Conservation (phyloP, 75 land plant species). For the Isoetes taiwanensis region DNA sequence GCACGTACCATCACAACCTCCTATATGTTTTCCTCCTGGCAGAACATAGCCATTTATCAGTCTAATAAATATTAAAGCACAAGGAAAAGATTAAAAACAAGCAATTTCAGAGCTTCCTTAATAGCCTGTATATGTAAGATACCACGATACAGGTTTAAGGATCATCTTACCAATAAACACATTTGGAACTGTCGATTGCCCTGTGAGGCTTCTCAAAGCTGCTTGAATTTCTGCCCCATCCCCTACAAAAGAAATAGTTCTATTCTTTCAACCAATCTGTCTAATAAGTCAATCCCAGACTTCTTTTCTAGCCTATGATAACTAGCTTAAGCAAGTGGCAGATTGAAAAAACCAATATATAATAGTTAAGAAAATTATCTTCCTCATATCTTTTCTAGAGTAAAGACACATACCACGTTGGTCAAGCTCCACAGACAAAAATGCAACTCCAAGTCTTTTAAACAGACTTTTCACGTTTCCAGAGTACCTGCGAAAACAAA, state of each 20-base stretch:
- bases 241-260: constrained; percentile 24
- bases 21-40: constrained; percentile 64
- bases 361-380: too few relatives aligned
- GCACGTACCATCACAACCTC: constrained; percentile 59
- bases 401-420: constrained; percentile 36
- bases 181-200: constrained; percentile 81
- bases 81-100: not conserved
- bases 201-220: constrained; percentile 53
- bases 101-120: not conserved
- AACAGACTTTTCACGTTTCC: constrained; percentile 55
- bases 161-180: constrained; percentile 62
- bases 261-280: too few relatives aligned
- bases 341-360: too few relatives aligned
- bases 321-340: too few relatives aligned
- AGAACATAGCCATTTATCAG: not conserved
- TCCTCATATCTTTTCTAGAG: too few relatives aligned
- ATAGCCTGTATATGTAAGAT: not conserved
- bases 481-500: constrained; percentile 39
- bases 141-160: not conserved
- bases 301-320: too few relatives aligned
- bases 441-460: constrained; percentile 49
- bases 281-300: too few relatives aligned
- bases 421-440: constrained; percentile 57
- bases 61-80: not conserved
- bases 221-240: constrained; percentile 63